Evolutionary conservation across 768 basidiomycete species (phyloP), one percentile per base, ranked within the genome.

Genomic region (Tubosaeta brunneosetosa): DNA sequence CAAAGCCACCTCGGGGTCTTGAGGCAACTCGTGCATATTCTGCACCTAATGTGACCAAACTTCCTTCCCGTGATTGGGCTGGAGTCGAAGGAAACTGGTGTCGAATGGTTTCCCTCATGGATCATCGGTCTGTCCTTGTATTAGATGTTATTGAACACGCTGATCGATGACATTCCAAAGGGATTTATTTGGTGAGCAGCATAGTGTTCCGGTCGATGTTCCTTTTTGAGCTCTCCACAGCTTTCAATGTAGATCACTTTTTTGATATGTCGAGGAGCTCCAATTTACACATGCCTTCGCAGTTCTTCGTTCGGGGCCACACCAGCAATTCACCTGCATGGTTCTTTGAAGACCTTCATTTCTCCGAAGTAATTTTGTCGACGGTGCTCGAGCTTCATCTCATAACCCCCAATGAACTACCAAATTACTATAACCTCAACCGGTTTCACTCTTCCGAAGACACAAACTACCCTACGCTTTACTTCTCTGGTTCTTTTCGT

Each of bases 31-130:
- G 82, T 8, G 71, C 77, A n/a, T 77, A 78, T 57, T 83, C 82
- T 16, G 80, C 81, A 9, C 42, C 78, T 79, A 74, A 72, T n/a
- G 56, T 66, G 47, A 66, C 61, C 9, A 61, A 66, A 37, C 64
- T 65, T 40, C 33, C 58, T 36, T 58, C 64, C 9, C 57, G 61
- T 17, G 86, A 88, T 63, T 90, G 88, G 88, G 86, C 86, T n/a
- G 86, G 86, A 11, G 77, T 88, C 3, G 81, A 84, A 65, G 87
- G 87, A 7, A 78, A 74, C n/a, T 91, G 88, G 88, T 73, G 78
- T 56, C 72, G 88, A 66, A 82, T 83, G 53, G 81, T 89, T 17
- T 87, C 80, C 54, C 89, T 43, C 59, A 83, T 88, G 84, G 88
- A 89, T 70, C 86, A 88, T 66, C 25, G 42, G 85, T 85, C 52